These are phyloP conservation scores for Hypoxylon fuscum DNA, from an alignment of 495 filamentous ascomycete genomes.

Conservation along the genomic window DNA sequence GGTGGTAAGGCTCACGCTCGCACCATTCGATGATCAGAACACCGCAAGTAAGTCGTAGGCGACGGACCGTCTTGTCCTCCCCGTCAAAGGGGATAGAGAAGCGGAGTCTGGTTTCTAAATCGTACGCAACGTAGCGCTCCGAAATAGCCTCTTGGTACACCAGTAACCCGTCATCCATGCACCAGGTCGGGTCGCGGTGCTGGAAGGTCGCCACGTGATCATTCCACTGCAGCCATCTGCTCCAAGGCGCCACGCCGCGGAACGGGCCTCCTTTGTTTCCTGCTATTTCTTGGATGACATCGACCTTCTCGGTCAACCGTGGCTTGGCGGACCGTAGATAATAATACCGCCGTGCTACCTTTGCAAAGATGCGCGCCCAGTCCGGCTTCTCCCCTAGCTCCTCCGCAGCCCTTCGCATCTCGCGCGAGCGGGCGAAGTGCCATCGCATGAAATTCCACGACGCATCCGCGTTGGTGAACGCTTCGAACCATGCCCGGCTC, in stretches of 20 bases:
- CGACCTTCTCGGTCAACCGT: constrained; percentile 58
- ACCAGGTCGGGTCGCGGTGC: constrained; percentile 67
- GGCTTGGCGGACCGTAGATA: constrained; percentile 61
- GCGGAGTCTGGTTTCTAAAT: constrained; percentile 58
- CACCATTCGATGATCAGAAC: constrained; percentile 74
- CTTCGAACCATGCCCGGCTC: constrained; percentile 61
- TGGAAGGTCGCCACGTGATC: constrained; percentile 54
- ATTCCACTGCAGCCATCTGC: constrained; percentile 61
- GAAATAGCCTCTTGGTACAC: constrained; percentile 60
- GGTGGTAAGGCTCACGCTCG: constrained; percentile 65
- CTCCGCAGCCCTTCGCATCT: constrained; percentile 53
- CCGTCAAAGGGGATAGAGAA: constrained; percentile 65
- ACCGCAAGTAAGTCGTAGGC: constrained; percentile 64
- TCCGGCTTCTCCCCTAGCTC: constrained; percentile 23
- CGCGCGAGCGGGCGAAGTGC: constrained; percentile 64
- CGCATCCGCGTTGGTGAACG: constrained; percentile 60
- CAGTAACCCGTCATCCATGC: constrained; percentile 61
- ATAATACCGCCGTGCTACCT: constrained; percentile 65
- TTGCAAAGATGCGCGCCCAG: constrained; percentile 60
- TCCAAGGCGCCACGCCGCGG: constrained; percentile 62
- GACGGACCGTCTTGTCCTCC: constrained; percentile 63
- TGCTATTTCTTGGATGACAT: constrained; percentile 22
- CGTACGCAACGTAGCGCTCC: constrained; percentile 59
- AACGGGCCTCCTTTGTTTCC: constrained; percentile 44
- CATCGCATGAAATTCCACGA: constrained; percentile 58